These are phyloP conservation scores for Collariella sp. DNA, from an alignment of 495 filamentous ascomycete genomes.

Conservation along the genomic window DNA sequence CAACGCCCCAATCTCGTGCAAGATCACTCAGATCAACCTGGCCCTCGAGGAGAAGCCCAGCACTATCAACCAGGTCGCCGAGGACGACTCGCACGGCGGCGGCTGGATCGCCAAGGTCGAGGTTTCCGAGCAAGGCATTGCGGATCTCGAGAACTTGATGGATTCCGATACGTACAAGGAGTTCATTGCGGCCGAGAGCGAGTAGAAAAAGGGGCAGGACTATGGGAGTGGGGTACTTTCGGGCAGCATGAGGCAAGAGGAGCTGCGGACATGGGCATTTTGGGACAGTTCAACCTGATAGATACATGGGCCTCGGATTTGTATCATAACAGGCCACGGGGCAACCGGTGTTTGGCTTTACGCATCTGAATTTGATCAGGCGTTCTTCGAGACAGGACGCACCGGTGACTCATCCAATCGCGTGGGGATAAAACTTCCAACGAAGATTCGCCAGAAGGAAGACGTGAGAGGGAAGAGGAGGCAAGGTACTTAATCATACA, in stretches of 20 bases:
- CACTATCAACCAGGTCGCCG: constrained; percentile 73
- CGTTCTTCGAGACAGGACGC: constrained; percentile 3
- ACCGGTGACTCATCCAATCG: neutral
- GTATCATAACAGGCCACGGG: constrained; percentile 21
- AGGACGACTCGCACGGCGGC: constrained; percentile 59
- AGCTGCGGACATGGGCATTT: neutral
- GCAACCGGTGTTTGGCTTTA: constrained; percentile 11
- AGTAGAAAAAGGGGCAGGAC: constrained; percentile 14
- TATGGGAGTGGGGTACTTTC: neutral
- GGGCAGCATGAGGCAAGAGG: constrained; percentile 8
- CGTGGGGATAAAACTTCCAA: constrained; percentile 3
- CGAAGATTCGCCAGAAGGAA: constrained; percentile 4
- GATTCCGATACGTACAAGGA: constrained; percentile 60
- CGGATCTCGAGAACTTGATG: constrained; percentile 70
- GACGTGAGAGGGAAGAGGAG: neutral
- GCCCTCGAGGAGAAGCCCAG: constrained; percentile 74
- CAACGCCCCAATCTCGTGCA: constrained; percentile 75
- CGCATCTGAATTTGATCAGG: constrained; percentile 3
- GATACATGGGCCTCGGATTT: constrained; percentile 18
- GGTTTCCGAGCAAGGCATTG: constrained; percentile 50
- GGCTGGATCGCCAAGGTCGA: constrained; percentile 90
- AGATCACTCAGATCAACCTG: constrained; percentile 60
- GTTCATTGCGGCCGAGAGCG: constrained; percentile 43
- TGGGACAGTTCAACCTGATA: constrained; percentile 33
- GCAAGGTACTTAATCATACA: neutral